These are phyloP conservation scores for Phalaenopsis hybrid DNA, from an alignment of 116 monocot species.

Conservation along the genomic window DNA sequence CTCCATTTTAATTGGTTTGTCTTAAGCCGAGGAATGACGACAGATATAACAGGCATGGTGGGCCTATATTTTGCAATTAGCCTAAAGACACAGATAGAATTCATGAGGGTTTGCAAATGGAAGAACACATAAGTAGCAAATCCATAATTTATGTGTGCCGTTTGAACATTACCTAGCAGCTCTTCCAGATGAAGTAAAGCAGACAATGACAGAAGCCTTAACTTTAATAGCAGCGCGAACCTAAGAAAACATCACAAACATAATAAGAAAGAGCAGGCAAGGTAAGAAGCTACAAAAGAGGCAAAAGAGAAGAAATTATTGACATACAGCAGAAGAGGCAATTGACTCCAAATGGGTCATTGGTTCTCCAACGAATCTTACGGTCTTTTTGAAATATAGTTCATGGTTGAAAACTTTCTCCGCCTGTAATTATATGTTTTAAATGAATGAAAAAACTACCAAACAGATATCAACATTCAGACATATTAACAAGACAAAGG, in stretches of 20 bases:
- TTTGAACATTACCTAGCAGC: conserved; percentile 60
- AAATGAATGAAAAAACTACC: background rate
- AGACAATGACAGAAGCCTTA: conserved; percentile 91
- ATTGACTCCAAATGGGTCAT: conserved; percentile 99
- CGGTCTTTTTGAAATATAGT: conserved; percentile 87
- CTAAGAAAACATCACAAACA: conserved; percentile 29
- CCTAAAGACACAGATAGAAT: conserved; percentile 23
- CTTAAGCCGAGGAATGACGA: conserved; percentile 73
- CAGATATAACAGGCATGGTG: conserved; percentile 78
- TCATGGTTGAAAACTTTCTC: conserved; percentile 98
- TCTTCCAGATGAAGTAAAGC: conserved; percentile 89
- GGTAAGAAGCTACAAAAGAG: background rate
- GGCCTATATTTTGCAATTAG: conserved; percentile 85
- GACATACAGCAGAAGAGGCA: conserved; percentile 93
- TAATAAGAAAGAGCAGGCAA: background rate
- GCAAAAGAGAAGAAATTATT: background rate
- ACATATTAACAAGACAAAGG: background rate
- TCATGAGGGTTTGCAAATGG: background rate
- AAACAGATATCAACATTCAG: background rate
- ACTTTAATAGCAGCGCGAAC: conserved; percentile 94
- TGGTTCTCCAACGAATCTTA: conserved; percentile 96
- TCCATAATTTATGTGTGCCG: background rate
- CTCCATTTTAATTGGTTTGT: conserved; percentile 76
- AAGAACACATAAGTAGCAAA: background rate
- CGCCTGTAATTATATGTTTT: conserved; percentile 38